Percentiles rank a stretch among this genome's conserved stretches.
These are phyloP conservation scores for Euptelea pleiosperma DNA, from an alignment of 164 flowering plant genomes.

Conservation along the genomic window DNA sequence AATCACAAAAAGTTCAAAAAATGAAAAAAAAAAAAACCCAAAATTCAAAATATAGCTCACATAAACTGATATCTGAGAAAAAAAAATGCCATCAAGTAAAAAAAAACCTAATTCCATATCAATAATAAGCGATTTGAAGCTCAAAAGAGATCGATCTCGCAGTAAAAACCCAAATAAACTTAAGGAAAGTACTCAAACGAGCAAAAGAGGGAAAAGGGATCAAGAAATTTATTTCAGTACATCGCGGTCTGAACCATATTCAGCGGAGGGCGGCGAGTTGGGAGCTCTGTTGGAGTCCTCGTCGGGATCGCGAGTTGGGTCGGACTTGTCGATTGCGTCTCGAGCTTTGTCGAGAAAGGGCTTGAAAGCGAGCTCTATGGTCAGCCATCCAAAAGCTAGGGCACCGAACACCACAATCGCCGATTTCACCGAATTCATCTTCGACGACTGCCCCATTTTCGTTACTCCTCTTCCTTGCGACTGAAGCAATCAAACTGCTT, in stretches of 20 bases:
- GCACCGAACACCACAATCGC: constrained; percentile 59
- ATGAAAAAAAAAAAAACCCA: no score
- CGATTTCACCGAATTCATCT: constrained; percentile 33
- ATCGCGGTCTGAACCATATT: background rate
- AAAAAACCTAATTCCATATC: no score
- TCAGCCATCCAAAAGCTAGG: constrained; percentile 63
- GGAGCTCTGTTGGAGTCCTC: constrained; percentile 30
- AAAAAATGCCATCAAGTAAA: no score
- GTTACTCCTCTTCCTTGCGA: background rate
- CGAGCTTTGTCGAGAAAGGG: constrained; percentile 64
- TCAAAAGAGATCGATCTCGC: no score
- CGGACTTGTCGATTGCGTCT: constrained; percentile 55
- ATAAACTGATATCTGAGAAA: no score
- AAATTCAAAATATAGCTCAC: no score
- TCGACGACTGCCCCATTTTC: constrained; percentile 23
- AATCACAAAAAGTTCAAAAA: no score
- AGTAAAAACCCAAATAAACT: background rate
- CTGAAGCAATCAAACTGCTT: no score
- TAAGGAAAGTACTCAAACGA: background rate
- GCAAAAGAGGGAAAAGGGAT: no score
- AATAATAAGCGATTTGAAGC: no score
- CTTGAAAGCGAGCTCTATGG: constrained; percentile 72
- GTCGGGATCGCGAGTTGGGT: constrained; percentile 65
- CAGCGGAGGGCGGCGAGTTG: background rate
- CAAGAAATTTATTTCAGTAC: background rate